These are phyloP conservation scores for Aspergillus olivimuriae DNA, from an alignment of 495 filamentous ascomycete species.

Conservation along the genomic window DNA sequence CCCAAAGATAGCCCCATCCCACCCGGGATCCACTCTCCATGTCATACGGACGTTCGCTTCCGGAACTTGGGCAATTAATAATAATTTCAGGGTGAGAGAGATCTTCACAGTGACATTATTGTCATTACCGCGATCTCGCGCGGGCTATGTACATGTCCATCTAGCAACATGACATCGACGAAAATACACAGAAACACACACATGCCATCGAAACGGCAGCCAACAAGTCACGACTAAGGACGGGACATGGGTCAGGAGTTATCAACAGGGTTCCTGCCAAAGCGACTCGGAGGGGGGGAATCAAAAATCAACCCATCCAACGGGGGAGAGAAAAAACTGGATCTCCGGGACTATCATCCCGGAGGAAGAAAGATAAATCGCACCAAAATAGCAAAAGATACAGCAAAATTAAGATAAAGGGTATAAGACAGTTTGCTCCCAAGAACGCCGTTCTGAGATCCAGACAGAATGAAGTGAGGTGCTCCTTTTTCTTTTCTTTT, in stretches of 20 bases:
- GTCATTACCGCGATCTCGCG: constrained; percentile 23
- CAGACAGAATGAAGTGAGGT: constrained; percentile 11
- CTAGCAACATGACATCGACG: constrained; percentile 10
- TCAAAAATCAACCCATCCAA: neutral
- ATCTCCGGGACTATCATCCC: constrained; percentile 9
- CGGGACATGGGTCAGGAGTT: constrained; percentile 1
- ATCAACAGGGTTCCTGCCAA: constrained; percentile 3
- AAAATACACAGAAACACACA: constrained; percentile 4
- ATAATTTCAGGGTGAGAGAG: neutral
- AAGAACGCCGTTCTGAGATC: constrained; percentile 28
- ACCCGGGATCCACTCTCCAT: no score
- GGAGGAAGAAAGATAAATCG: constrained; percentile 1
- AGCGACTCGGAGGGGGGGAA: no score
- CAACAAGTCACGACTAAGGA: constrained; percentile 10
- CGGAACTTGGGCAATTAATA: no score
- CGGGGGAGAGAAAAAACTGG: neutral
- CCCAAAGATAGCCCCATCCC: no score
- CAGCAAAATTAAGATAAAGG: constrained; percentile 11
- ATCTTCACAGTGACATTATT: constrained; percentile 9
- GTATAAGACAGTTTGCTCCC: constrained; percentile 27
- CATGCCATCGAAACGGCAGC: constrained; percentile 20
- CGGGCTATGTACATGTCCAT: constrained; percentile 28
- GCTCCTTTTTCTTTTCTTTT: constrained; percentile 2
- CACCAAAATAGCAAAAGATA: constrained; percentile 1
- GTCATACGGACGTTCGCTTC: neutral